These are phyloP conservation scores for Hypomyces perniciosus DNA, from an alignment of 2,329 filamentous ascomycete species.

Conservation along the genomic window DNA sequence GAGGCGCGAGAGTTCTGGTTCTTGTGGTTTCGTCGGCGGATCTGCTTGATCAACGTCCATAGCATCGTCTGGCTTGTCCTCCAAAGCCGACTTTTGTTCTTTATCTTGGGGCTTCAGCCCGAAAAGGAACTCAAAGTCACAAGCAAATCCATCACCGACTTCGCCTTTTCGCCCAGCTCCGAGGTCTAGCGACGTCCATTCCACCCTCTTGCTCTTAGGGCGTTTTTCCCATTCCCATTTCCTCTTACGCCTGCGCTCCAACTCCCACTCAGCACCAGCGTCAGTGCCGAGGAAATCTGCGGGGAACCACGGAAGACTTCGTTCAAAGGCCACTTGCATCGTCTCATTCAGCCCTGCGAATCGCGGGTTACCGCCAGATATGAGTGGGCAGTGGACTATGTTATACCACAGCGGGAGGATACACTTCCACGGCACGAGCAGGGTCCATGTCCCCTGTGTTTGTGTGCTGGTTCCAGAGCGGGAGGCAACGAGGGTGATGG, in stretches of 20 bases:
- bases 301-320: slow-evolving; percentile 74
- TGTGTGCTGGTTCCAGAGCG: slow-evolving; percentile 42
- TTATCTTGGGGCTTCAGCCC: slow-evolving; percentile 17
- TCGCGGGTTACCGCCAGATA: slow-evolving; percentile 70
- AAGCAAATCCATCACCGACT: slow-evolving; percentile 73
- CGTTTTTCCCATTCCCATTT: slow-evolving; percentile 71
- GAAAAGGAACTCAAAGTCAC: slow-evolving; percentile 74
- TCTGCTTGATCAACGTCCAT: slow-evolving; percentile 28
- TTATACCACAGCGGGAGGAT: slow-evolving; percentile 81
- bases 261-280: slow-evolving; percentile 74
- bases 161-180: slow-evolving; percentile 73
- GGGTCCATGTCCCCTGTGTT: slow-evolving; percentile 67
- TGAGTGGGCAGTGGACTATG: slow-evolving; percentile 74
- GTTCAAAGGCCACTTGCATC: slow-evolving; percentile 76
- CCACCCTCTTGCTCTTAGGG: slow-evolving; percentile 74
- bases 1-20: slow-evolving; percentile 7
- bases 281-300: slow-evolving; percentile 74
- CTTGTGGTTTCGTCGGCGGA: background rate
- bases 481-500: slow-evolving; percentile 63
- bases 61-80: slow-evolving; percentile 21
- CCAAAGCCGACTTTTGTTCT: slow-evolving; percentile 4
- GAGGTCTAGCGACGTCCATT: slow-evolving; percentile 69
- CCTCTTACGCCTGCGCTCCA: slow-evolving; percentile 60
- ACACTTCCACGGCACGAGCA: slow-evolving; percentile 87
- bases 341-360: slow-evolving; percentile 79